Percentiles rank a stretch among this genome's conserved stretches.
phyloP scores from a whole-genome alignment of 352 stramenopile species.

The Phytopythium ostracodes region DNA sequence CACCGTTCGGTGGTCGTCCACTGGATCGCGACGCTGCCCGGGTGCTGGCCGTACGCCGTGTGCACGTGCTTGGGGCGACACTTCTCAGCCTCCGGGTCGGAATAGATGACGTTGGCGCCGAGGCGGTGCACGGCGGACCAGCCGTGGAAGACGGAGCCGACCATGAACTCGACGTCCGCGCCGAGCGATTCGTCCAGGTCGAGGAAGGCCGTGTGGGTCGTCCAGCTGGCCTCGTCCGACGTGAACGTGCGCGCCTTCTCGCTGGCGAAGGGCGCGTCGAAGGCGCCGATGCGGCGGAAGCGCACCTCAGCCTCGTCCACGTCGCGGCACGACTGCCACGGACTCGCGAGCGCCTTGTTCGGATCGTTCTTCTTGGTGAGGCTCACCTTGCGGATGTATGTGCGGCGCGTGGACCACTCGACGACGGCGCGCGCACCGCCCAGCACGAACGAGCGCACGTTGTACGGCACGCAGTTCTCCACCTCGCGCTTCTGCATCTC shows the following conservation, averaged over 20 bases:
- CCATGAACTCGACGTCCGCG: slow-evolving; percentile 57
- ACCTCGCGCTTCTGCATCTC: slow-evolving; percentile 78
- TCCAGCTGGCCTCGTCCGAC: slow-evolving; percentile 46
- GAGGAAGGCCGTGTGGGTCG: slow-evolving; percentile 64
- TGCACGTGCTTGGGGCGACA: slow-evolving; percentile 81
- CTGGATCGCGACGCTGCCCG: slow-evolving; percentile 65
- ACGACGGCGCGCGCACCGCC: slow-evolving; percentile 40
- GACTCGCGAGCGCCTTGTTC: slow-evolving; percentile 24
- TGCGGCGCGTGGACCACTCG: slow-evolving; percentile 68
- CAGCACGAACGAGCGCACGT: slow-evolving; percentile 70
- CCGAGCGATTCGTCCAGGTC: slow-evolving; percentile 20
- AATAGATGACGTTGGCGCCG: slow-evolving; percentile 42
- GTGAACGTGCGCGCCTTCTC: slow-evolving; percentile 56
- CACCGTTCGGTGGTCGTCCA: slow-evolving; percentile 75
- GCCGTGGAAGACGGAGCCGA: slow-evolving; percentile 74
- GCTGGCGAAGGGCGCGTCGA: slow-evolving; percentile 28
- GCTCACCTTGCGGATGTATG: slow-evolving; percentile 64
- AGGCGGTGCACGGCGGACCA: slow-evolving; percentile 69
- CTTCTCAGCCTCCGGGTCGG: slow-evolving; percentile 32
- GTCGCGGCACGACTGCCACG: slow-evolving; percentile 70
- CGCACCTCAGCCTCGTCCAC: slow-evolving; percentile 55
- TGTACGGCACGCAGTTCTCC: slow-evolving; percentile 82
- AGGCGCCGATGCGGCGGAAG: slow-evolving; percentile 37
- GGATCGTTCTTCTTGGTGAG: slow-evolving; percentile 37
- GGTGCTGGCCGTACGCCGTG: slow-evolving; percentile 60